phyloP scores from a whole-genome alignment of 2,329 filamentous ascomycete species.

The Aspergillus unguis region DNA sequence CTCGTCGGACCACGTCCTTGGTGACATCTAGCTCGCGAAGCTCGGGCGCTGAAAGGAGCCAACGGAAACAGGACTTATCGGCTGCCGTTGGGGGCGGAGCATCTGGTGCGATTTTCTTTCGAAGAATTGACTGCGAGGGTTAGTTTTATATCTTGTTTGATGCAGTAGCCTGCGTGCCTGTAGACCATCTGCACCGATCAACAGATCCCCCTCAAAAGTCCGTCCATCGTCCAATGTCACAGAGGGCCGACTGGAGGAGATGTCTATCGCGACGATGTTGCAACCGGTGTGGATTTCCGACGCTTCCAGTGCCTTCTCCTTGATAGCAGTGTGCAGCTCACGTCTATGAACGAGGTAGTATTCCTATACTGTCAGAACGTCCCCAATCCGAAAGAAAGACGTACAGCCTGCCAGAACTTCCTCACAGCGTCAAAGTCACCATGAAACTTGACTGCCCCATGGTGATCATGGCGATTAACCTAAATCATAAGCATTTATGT shows the following conservation, averaged over 20 bases:
- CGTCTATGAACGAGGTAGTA: constrained; percentile 41
- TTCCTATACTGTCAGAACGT: constrained; percentile 15
- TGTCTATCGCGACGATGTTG: constrained; percentile 19
- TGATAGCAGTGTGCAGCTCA: constrained; percentile 41
- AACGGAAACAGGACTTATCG: constrained; percentile 27
- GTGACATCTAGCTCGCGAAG: constrained; percentile 15
- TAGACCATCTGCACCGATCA: constrained; percentile 27
- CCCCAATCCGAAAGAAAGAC: not conserved
- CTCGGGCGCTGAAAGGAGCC: constrained; percentile 21
- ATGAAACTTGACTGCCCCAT: constrained; percentile 17
- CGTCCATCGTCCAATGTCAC: constrained; percentile 23
- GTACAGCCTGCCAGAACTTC: constrained; percentile 24
- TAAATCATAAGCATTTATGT: not conserved
- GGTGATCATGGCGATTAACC: constrained; percentile 20
- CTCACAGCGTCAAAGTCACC: constrained; percentile 18
- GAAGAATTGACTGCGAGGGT: constrained; percentile 22
- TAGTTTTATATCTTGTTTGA: not conserved
- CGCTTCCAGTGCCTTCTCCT: constrained; percentile 28
- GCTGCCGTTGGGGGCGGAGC: constrained; percentile 18
- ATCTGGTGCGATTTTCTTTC: constrained; percentile 16
- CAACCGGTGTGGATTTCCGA: constrained; percentile 23
- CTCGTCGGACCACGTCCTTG: constrained; percentile 19
- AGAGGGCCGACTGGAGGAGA: constrained; percentile 11
- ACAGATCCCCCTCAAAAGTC: constrained; percentile 19
- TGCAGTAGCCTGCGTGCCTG: constrained; percentile 13